Conservation (phyloP, 2,329 filamentous ascomycete species). For the Talaromyces sp. region DNA sequence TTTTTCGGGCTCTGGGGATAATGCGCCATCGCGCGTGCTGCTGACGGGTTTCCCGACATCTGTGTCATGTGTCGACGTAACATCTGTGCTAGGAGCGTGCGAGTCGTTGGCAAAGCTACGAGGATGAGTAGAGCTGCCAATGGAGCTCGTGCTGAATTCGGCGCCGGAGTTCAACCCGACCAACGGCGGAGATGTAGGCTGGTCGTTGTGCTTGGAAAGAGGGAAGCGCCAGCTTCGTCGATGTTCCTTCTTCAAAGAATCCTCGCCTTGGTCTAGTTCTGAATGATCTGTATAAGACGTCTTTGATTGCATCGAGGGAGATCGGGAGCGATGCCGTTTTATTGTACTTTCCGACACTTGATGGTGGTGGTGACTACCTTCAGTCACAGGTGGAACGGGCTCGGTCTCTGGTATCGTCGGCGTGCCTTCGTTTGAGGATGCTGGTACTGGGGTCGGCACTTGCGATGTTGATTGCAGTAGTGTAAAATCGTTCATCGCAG, state of each 20-base stretch:
- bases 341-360: slow-evolving; percentile 50
- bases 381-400: slow-evolving; percentile 9
- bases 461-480: slow-evolving; percentile 27
- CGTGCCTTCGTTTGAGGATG: slow-evolving; percentile 17
- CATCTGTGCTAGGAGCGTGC: slow-evolving; percentile 34
- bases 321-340: slow-evolving; percentile 66
- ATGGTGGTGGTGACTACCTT: slow-evolving; percentile 26
- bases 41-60: slow-evolving; percentile 29
- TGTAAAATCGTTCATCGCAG: slow-evolving; percentile 34
- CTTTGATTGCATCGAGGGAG: slow-evolving; percentile 69
- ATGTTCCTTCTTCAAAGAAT: slow-evolving; percentile 59
- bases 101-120: slow-evolving; percentile 44
- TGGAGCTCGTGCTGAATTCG: slow-evolving; percentile 63
- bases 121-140: slow-evolving; percentile 55
- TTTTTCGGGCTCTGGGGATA: slow-evolving; percentile 45
- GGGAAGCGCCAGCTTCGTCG: slow-evolving; percentile 71
- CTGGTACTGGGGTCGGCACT: slow-evolving; percentile 21
- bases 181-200: slow-evolving; percentile 13
- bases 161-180: slow-evolving; percentile 62
- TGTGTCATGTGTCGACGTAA: slow-evolving; percentile 34
- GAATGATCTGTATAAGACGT: slow-evolving; percentile 73
- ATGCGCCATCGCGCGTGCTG: slow-evolving; percentile 21
- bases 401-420: slow-evolving; percentile 5
- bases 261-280: slow-evolving; percentile 70
- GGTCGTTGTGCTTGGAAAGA: slow-evolving; percentile 41